Percentiles rank a stretch among this genome's conserved stretches.
Evolutionary conservation across 2,329 filamentous ascomycete genomes (phyloP).

Genomic region (Aspergillus intermedius): DNA sequence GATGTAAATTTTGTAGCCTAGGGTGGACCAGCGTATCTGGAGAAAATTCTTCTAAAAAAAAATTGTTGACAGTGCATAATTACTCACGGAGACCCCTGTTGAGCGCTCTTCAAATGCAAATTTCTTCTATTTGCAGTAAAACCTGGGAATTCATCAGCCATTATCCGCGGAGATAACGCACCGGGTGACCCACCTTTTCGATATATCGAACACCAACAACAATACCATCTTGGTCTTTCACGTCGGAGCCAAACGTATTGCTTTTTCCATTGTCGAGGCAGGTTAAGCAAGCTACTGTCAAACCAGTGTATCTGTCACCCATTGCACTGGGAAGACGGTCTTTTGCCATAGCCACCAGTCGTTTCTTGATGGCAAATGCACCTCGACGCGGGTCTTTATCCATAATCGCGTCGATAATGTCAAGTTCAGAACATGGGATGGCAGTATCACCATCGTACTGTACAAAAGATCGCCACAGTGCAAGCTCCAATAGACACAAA

Average conservation of each 20-base stretch:
- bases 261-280: constrained; percentile 1
- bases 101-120: not conserved
- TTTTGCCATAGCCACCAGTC: not conserved
- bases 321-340: not conserved
- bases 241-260: not conserved
- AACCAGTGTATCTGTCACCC: constrained; percentile 1
- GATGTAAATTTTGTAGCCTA: not conserved
- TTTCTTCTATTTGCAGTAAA: not conserved
- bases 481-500: constrained; percentile 49
- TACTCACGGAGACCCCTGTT: no score
- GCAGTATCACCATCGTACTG: constrained; percentile 8
- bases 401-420: not conserved
- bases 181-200: constrained; percentile 21
- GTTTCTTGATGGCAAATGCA: constrained; percentile 2
- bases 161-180: no score
- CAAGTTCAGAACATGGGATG: not conserved
- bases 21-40: not conserved
- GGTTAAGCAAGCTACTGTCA: constrained; percentile 1
- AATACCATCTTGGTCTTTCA: constrained; percentile 23
- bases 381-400: not conserved
- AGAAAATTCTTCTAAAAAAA: no score
- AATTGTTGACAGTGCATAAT: no score
- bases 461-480: constrained; percentile 29
- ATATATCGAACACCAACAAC: constrained; percentile 25
- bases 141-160: not conserved